Evolutionary conservation across 1,284 basidiomycete species (phyloP).

Genomic region (Melampsora larici-populina): DNA sequence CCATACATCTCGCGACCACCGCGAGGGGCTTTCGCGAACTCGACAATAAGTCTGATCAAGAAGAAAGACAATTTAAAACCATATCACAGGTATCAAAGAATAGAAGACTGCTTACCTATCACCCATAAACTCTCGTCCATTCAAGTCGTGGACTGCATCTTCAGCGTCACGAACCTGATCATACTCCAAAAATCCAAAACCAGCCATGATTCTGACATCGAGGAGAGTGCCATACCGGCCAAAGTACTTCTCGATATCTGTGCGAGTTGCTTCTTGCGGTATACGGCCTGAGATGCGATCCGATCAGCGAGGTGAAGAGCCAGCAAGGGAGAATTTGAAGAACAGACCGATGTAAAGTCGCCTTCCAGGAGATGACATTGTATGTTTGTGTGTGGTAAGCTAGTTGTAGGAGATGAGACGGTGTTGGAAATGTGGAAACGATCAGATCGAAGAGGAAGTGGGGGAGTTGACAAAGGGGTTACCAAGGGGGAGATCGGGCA

Average conservation of each 20-base stretch:
- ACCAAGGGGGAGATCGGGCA: no score
- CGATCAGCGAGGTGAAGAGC: not conserved
- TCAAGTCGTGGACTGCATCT: conserved; percentile 77
- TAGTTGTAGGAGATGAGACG: not conserved
- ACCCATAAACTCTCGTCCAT: conserved; percentile 82
- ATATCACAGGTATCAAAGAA: conserved; percentile 37
- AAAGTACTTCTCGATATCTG: conserved; percentile 65
- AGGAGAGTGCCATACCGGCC: conserved; percentile 77
- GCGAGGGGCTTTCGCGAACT: conserved; percentile 82
- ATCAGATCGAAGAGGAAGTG: not conserved
- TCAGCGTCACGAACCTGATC: conserved; percentile 71
- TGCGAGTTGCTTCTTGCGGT: conserved; percentile 42
- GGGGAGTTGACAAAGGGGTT: no score
- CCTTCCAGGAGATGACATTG: conserved; percentile 25
- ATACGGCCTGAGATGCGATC: conserved; percentile 20
- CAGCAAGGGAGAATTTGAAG: not conserved
- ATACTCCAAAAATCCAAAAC: conserved; percentile 54
- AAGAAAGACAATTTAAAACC: conserved; percentile 16
- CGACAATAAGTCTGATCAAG: conserved; percentile 71
- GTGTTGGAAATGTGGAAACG: not conserved
- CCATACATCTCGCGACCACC: conserved; percentile 65
- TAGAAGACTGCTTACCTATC: conserved; percentile 63
- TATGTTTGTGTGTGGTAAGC: not conserved
- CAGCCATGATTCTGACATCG: conserved; percentile 90
- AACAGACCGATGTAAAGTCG: conserved; percentile 34